Evolutionary conservation across 1,284 basidiomycete genomes (phyloP), one percentile per base, ranked within the genome.

Genomic region (Trichosporon faecale): DNA sequence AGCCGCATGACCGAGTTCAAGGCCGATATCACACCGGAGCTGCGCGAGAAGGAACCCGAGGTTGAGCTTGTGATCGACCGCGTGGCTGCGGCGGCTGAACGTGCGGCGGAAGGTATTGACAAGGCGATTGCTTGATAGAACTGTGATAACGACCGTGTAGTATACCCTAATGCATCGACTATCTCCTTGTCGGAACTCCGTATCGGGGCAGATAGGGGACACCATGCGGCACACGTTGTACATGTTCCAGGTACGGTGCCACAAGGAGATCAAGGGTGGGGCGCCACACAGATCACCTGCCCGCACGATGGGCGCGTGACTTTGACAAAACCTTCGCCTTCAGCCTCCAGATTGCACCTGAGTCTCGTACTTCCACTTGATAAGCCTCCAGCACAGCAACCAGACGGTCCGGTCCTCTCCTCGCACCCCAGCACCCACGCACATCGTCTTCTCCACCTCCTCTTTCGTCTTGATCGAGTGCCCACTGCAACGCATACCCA

Each of bases 1-100:
- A 94, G 96, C 84, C 89, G 98, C 27, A 94, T 98, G 82, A 94
- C 94, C 29, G 57, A 61, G 29, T 61, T 31, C 57, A 31, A 61
- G 16, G 29, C 29, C 14, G 57, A 61, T 16, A 31, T 61, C 29
- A 61, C 57, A 9, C 29, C 57, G 3, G 57, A 61, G 29, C 57
- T 61, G 29, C 57, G 29, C 27, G 16, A 61, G 18, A 16, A 31
- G 27, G 57, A 66, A 37, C 55, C 75, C 16, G 61, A 67, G 7
- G 68, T 66, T 4, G 52, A 23, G 37, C 65, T 70, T 11, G 69
- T 72, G 14, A 57, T 72, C 3, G 69, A 72, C 61, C 66, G 69
- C 16, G 65, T 72, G 12, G 66, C 64, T 8, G 71, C 70, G 25
- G 69, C 67, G 9, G 67, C 60, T 18, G 52, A 49, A 14, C 71